phyloP scores from a whole-genome alignment of 352 stramenopile genomes.

The Phytophthora aleatoria region DNA sequence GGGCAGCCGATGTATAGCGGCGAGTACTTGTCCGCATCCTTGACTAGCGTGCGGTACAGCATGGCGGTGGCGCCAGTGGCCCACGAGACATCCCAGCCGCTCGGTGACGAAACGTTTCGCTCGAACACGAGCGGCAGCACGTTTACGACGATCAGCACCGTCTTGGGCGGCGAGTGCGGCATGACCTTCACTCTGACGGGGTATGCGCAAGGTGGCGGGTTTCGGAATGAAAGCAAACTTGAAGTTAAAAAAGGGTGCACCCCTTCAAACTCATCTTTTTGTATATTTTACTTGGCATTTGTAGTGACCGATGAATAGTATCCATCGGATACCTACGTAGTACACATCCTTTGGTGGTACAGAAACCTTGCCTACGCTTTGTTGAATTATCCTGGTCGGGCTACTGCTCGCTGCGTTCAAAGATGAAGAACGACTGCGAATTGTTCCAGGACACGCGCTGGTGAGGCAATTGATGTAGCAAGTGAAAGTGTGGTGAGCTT shows the following conservation, averaged over 20 bases:
- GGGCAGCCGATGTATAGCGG: conserved; percentile 78
- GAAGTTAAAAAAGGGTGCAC: conserved; percentile 21
- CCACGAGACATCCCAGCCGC: conserved; percentile 68
- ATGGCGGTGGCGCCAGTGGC: conserved; percentile 74
- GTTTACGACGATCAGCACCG: conserved; percentile 81
- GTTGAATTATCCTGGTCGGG: conserved; percentile 1
- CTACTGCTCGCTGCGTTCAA: conserved; percentile 18
- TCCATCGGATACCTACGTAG: background rate
- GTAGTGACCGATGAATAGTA: conserved; percentile 16
- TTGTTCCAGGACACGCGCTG: conserved; percentile 52
- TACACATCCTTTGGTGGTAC: background rate
- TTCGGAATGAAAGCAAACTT: conserved; percentile 20
- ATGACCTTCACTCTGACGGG: conserved; percentile 23
- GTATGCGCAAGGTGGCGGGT: conserved; percentile 10
- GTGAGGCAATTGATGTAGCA: conserved; percentile 26
- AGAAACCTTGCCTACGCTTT: background rate
- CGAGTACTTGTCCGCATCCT: conserved; percentile 51
- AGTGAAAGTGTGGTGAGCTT: conserved; percentile 28
- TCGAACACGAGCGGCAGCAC: conserved; percentile 79
- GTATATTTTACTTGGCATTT: conserved; percentile 18
- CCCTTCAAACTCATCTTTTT: conserved; percentile 16
- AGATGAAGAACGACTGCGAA: conserved; percentile 46
- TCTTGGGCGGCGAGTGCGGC: conserved; percentile 37
- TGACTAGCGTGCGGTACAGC: conserved; percentile 78
- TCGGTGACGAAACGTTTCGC: conserved; percentile 40